Evolutionary conservation across 2,329 filamentous ascomycete genomes (phyloP).

Genomic region (Metarhizium sp.): DNA sequence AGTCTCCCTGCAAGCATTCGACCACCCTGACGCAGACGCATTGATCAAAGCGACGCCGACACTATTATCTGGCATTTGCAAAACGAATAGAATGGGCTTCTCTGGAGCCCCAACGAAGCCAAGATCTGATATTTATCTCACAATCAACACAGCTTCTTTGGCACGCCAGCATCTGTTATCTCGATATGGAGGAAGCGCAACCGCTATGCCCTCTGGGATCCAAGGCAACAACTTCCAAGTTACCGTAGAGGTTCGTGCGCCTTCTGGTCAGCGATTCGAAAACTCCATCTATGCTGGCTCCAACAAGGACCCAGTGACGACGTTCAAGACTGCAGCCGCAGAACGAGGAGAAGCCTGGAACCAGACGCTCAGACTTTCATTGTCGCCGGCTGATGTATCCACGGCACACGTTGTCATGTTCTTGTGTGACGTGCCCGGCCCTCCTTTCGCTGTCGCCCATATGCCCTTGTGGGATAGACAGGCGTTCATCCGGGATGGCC

Average conservation of each 20-base stretch:
- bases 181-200: slow-evolving; percentile 62
- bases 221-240: slow-evolving; percentile 72
- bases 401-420: slow-evolving; percentile 83
- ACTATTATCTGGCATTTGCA: slow-evolving; percentile 67
- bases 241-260: slow-evolving; percentile 76
- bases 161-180: slow-evolving; percentile 65
- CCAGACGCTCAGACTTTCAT: slow-evolving; percentile 72
- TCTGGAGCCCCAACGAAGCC: slow-evolving; percentile 81
- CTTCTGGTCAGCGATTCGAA: slow-evolving; percentile 72
- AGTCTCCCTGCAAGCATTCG: slow-evolving; percentile 70
- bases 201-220: slow-evolving; percentile 52
- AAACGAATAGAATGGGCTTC: slow-evolving; percentile 86
- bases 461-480: slow-evolving; percentile 89
- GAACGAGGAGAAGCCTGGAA: slow-evolving; percentile 79
- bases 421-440: slow-evolving; percentile 74
- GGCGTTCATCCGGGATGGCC: slow-evolving; percentile 80
- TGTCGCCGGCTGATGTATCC: slow-evolving; percentile 71
- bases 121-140: slow-evolving; percentile 91
- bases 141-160: slow-evolving; percentile 68
- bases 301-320: slow-evolving; percentile 68
- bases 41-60: slow-evolving; percentile 85
- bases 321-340: slow-evolving; percentile 78
- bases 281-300: slow-evolving; percentile 82
- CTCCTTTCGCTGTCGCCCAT: slow-evolving; percentile 85
- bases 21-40: slow-evolving; percentile 64